Percentiles rank a stretch among this genome's conserved stretches.
These are phyloP conservation scores for Grifola frondosa DNA, from an alignment of 1,284 basidiomycete species.

Conservation along the genomic window DNA sequence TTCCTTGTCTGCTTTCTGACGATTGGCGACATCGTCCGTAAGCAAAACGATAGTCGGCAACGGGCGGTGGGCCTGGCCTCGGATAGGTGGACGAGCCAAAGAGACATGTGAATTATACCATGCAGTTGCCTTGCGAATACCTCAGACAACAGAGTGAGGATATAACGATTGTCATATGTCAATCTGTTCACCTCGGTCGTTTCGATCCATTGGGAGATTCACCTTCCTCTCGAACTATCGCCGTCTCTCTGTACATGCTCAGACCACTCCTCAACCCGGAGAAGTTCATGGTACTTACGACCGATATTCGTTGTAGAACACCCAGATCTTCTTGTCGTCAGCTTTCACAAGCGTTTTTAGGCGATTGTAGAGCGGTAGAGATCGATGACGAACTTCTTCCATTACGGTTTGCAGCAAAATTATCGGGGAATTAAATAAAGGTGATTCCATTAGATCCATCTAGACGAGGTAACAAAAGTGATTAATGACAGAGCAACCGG, in stretches of 20 bases:
- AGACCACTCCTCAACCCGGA: conserved; percentile 14
- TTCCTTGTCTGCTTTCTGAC: conserved; percentile 71
- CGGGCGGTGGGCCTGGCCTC: conserved; percentile 41
- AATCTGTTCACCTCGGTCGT: conserved; percentile 95
- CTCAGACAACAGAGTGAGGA: conserved; percentile 36
- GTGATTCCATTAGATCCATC: conserved; percentile 91
- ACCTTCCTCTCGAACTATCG: conserved; percentile 66
- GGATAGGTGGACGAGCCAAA: conserved; percentile 50
- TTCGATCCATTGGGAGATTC: conserved; percentile 90
- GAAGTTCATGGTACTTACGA: conserved; percentile 50
- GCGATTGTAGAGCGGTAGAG: conserved; percentile 90
- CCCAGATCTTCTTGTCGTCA: conserved; percentile 81
- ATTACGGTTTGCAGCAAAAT: conserved; percentile 94
- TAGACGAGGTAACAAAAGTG: conserved; percentile 32
- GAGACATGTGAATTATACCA: conserved; percentile 84
- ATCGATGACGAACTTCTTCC: conserved; percentile 95
- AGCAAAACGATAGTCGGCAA: conserved; percentile 75
- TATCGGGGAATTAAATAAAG: conserved; percentile 73
- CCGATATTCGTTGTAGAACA: conserved; percentile 91
- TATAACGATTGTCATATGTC: conserved; percentile 14
- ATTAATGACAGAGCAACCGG: neutral
- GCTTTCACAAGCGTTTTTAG: conserved; percentile 79
- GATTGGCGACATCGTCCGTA: conserved; percentile 89
- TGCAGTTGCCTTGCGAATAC: conserved; percentile 79
- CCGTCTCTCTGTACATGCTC: conserved; percentile 61